These are phyloP conservation scores for Coccinonectria pachysandricola DNA, from an alignment of 2,329 filamentous ascomycete genomes.

Conservation along the genomic window DNA sequence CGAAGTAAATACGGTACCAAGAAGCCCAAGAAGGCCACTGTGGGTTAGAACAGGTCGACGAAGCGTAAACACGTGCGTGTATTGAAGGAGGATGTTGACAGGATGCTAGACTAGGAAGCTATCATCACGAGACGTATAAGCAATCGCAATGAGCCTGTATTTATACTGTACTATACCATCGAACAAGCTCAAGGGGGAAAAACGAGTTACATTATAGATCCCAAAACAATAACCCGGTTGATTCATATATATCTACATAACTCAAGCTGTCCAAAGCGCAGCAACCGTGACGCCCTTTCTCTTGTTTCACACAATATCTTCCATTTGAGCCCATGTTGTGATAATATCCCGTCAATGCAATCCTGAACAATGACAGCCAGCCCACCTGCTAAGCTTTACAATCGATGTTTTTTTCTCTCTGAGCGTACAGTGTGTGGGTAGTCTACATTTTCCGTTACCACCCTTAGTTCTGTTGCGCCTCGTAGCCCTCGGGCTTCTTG, in stretches of 20 bases:
- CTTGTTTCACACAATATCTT: constrained; percentile 13
- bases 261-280: constrained; percentile 18
- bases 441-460: no score
- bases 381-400: constrained; percentile 14
- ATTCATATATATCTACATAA: constrained; percentile 20
- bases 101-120: constrained; percentile 1
- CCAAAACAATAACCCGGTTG: constrained; percentile 13
- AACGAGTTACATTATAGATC: constrained; percentile 8
- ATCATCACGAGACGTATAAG: constrained; percentile 6
- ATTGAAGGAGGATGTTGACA: background rate
- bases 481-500: constrained; percentile 76
- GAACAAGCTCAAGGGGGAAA: constrained; percentile 7
- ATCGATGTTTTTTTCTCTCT: constrained; percentile 13
- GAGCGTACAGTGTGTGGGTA: no score
- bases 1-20: constrained; percentile 97
- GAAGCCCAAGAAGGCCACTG: constrained; percentile 80
- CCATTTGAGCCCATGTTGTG: no score
- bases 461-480: constrained; percentile 51
- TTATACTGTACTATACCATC: constrained; percentile 17
- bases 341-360: no score
- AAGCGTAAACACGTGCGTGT: no score
- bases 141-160: constrained; percentile 13
- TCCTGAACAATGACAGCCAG: constrained; percentile 11
- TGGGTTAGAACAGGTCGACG: constrained; percentile 34
- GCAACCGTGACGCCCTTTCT: constrained; percentile 19